phyloP scores from a whole-genome alignment of 1,139 yeast species.

The Saccharomycopsis hybrid region DNA sequence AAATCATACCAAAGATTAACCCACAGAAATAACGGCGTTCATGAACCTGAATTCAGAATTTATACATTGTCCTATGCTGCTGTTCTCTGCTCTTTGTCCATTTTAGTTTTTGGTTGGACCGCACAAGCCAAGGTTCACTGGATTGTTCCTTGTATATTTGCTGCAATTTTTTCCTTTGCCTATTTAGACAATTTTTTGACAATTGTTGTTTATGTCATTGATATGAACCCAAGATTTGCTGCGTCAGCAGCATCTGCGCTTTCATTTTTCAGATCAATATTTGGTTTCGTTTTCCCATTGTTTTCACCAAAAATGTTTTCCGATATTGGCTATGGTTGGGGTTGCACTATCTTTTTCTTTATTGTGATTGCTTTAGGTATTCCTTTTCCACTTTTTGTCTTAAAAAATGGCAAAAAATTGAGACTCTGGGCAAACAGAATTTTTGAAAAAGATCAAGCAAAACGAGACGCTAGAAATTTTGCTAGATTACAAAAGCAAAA shows the following conservation, averaged over 20 bases:
- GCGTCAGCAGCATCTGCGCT: slow-evolving; percentile 59
- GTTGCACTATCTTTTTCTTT: slow-evolving; percentile 53
- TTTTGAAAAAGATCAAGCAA: slow-evolving; percentile 37
- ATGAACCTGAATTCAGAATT: slow-evolving; percentile 51
- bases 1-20: slow-evolving; percentile 33
- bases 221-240: slow-evolving; percentile 59
- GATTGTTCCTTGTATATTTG: slow-evolving; percentile 45
- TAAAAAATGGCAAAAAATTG: slow-evolving; percentile 42
- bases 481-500: slow-evolving; percentile 26
- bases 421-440: slow-evolving; percentile 50
- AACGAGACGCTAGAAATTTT: slow-evolving; percentile 35
- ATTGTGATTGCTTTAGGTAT: slow-evolving; percentile 50
- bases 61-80: slow-evolving; percentile 42
- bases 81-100: slow-evolving; percentile 43
- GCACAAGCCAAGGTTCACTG: slow-evolving; percentile 45
- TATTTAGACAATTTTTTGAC: slow-evolving; percentile 6
- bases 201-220: slow-evolving; percentile 41
- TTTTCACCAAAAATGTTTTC: slow-evolving; percentile 41
- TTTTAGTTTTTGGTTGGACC: slow-evolving; percentile 62
- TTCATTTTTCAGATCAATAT: slow-evolving; percentile 50
- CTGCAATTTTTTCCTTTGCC: slow-evolving; percentile 3
- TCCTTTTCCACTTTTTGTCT: slow-evolving; percentile 57
- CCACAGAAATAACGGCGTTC: slow-evolving; percentile 39
- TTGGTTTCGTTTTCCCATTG: slow-evolving; percentile 52
- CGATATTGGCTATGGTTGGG: slow-evolving; percentile 55